Percentiles rank a stretch among this genome's conserved stretches.
Evolutionary conservation across 805 yeast genomes (phyloP).

Genomic region (Zygoascus biomembranicola): DNA sequence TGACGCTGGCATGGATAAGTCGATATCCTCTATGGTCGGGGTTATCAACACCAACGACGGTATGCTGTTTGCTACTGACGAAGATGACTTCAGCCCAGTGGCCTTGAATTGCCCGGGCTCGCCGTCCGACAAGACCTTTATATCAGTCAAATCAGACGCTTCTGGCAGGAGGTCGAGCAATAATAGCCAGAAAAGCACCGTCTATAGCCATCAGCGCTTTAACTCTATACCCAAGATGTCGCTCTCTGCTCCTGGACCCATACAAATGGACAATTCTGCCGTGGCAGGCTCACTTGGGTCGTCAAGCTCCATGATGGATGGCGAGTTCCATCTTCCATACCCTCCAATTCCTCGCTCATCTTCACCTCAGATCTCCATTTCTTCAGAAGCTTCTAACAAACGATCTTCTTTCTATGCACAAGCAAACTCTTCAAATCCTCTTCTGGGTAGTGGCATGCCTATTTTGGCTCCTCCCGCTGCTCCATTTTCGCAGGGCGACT

Average conservation of each 20-base stretch:
- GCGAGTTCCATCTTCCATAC: neutral
- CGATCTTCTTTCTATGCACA: neutral
- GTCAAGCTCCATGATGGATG: neutral
- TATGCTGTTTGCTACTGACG: neutral
- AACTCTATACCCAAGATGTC: neutral
- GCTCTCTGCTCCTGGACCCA: neutral
- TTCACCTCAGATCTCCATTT: neutral
- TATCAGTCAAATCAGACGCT: neutral
- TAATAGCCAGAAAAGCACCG: neutral
- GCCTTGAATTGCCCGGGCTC: neutral
- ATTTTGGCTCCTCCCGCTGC: constrained; percentile 1
- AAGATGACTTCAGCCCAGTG: neutral
- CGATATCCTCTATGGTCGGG: neutral
- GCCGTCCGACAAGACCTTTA: neutral
- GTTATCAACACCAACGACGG: neutral
- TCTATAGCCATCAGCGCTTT: neutral
- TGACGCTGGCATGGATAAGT: neutral
- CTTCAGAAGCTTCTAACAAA: neutral
- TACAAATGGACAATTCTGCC: neutral
- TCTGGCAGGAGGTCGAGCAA: neutral
- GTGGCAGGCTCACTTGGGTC: neutral
- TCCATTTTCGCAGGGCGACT: neutral
- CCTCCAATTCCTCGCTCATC: neutral
- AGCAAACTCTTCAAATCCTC: neutral
- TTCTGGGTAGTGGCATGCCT: neutral